phyloP scores from a whole-genome alignment of 495 filamentous ascomycete genomes.

The Aspergillus affinis region DNA sequence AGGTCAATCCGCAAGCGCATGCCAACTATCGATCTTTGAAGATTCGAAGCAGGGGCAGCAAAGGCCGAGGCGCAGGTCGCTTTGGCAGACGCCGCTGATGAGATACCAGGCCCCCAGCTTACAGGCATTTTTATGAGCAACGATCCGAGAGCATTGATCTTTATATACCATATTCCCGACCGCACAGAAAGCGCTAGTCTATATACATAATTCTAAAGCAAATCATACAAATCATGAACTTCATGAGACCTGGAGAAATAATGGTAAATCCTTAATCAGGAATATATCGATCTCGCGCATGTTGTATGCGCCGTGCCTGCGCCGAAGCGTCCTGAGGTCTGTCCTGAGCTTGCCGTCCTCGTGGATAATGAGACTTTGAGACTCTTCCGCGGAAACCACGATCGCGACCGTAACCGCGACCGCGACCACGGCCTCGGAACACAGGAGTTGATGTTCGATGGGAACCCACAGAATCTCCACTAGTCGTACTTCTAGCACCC shows the following conservation, averaged over 20 bases:
- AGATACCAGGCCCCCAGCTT: background rate
- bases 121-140: constrained; percentile 26
- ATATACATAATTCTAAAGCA: constrained; percentile 6
- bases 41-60: constrained; percentile 58
- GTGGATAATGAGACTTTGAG: constrained; percentile 21
- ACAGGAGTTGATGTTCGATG: constrained; percentile 28
- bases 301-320: constrained; percentile 29
- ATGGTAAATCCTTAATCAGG: constrained; percentile 30
- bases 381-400: constrained; percentile 26
- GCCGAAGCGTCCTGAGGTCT: constrained; percentile 22
- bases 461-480: background rate
- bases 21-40: constrained; percentile 83
- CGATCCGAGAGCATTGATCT: constrained; percentile 26
- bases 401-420: constrained; percentile 14
- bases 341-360: constrained; percentile 10
- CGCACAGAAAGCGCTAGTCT: constrained; percentile 2
- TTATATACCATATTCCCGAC: constrained; percentile 25
- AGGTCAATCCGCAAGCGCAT: constrained; percentile 71
- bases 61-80: constrained; percentile 41
- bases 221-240: constrained; percentile 16
- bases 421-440: constrained; percentile 18
- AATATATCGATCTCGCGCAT: constrained; percentile 38
- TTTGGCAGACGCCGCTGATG: constrained; percentile 43
- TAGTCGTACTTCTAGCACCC: background rate
- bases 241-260: constrained; percentile 5